These are phyloP conservation scores for Setomelanomma holmii DNA, from an alignment of 2,329 filamentous ascomycete genomes.

Conservation along the genomic window DNA sequence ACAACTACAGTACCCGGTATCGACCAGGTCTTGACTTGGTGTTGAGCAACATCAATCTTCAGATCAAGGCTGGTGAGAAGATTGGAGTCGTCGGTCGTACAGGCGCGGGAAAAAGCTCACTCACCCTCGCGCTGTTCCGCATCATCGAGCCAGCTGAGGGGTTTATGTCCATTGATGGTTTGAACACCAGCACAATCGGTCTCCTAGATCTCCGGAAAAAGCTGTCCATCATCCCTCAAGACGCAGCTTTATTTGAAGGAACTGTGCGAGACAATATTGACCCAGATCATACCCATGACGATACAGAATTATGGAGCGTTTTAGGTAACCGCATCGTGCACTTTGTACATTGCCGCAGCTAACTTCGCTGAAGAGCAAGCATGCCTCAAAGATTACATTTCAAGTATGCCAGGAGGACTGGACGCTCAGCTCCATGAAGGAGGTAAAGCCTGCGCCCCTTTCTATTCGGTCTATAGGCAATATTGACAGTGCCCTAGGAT, in stretches of 20 bases:
- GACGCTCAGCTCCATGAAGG: slow-evolving; percentile 93
- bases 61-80: slow-evolving; percentile 96
- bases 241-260: slow-evolving; percentile 94
- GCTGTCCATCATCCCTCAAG: slow-evolving; percentile 96
- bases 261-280: slow-evolving; percentile 94
- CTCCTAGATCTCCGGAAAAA: slow-evolving; percentile 86
- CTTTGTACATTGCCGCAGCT: too few relatives aligned
- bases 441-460: too few relatives aligned
- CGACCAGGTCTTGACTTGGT: slow-evolving; percentile 88
- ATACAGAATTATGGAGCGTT: too few relatives aligned
- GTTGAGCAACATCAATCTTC: slow-evolving; percentile 87
- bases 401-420: slow-evolving; percentile 84
- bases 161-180: slow-evolving; percentile 83
- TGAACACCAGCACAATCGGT: slow-evolving; percentile 91
- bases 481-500: too few relatives aligned
- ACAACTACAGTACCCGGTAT: slow-evolving; percentile 93
- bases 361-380: slow-evolving; percentile 76
- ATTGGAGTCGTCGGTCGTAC: slow-evolving; percentile 97
- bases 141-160: slow-evolving; percentile 89
- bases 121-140: slow-evolving; percentile 91
- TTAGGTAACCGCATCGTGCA: too few relatives aligned
- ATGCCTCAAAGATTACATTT: slow-evolving; percentile 87
- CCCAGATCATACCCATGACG: slow-evolving; percentile 91
- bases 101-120: slow-evolving; percentile 92
- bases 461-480: too few relatives aligned